Evolutionary conservation across 163 green algal genomes (phyloP).

Genomic region (Scenedesmus sp.): DNA sequence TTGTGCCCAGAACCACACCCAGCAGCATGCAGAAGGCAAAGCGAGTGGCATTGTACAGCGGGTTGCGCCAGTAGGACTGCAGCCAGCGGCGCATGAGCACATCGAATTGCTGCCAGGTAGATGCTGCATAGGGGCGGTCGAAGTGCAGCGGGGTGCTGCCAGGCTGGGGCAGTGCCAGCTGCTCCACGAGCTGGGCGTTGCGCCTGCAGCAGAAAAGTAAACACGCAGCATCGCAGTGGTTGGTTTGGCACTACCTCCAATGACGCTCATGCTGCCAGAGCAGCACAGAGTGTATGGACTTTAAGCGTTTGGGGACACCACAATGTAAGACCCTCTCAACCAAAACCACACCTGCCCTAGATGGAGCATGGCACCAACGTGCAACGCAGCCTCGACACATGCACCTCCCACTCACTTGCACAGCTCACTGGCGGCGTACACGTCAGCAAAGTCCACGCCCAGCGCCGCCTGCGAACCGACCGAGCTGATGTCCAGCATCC

Average conservation of each 20-base stretch:
- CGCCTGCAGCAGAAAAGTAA: no score
- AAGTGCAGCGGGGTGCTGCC: conserved; percentile 46
- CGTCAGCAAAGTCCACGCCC: conserved; percentile 58
- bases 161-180: conserved; percentile 9
- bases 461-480: conserved; percentile 45
- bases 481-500: conserved; percentile 87
- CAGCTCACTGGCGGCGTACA: conserved; percentile 51
- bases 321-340: no score
- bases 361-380: no score
- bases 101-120: conserved; percentile 44
- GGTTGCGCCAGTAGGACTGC: conserved; percentile 53
- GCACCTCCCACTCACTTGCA: conserved; percentile 36
- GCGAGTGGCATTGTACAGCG: conserved; percentile 65
- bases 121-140: conserved; percentile 31
- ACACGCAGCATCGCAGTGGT: background rate
- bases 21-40: conserved; percentile 52
- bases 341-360: no score
- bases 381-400: background rate
- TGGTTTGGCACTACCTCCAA: no score
- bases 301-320: no score
- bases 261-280: no score
- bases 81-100: conserved; percentile 53
- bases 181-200: conserved; percentile 20
- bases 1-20: conserved; percentile 65
- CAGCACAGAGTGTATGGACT: no score